Evolutionary conservation across 805 yeast genomes (phyloP).

Genomic region (Isabelozyma rhagii): DNA sequence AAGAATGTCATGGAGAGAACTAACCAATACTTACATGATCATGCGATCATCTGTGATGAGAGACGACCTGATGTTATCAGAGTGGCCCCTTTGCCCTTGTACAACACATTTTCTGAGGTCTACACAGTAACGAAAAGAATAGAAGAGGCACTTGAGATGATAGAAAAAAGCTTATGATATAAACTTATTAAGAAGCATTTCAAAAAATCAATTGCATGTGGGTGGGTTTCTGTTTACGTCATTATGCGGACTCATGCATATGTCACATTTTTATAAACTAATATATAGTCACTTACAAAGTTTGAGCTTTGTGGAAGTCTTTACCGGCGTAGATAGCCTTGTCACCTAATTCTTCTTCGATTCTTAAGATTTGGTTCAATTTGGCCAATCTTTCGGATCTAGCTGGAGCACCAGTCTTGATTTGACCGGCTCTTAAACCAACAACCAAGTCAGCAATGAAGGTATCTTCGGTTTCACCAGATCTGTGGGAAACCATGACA

Average conservation of each 20-base stretch:
- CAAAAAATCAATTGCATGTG: too few species aligned
- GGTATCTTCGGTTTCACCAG: constrained; percentile 23
- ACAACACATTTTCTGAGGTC: constrained; percentile 73
- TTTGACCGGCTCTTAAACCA: constrained; percentile 19
- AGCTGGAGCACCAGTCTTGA: constrained; percentile 21
- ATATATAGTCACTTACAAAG: not conserved
- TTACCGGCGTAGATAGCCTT: constrained; percentile 15
- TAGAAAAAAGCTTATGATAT: not conserved
- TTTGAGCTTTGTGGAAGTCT: constrained; percentile 7
- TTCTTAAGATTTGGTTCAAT: constrained; percentile 18
- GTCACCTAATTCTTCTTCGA: constrained; percentile 19
- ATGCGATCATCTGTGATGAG: constrained; percentile 82
- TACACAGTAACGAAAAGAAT: constrained; percentile 42
- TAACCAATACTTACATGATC: constrained; percentile 43
- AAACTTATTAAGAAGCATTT: too few species aligned
- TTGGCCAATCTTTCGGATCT: constrained; percentile 22
- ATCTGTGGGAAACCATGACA: constrained; percentile 19
- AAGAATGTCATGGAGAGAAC: constrained; percentile 61
- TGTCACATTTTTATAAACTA: not conserved
- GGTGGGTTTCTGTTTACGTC: too few species aligned
- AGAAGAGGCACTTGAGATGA: constrained; percentile 32
- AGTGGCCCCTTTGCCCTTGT: constrained; percentile 82
- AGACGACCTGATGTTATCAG: constrained; percentile 88
- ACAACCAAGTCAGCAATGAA: constrained; percentile 19
- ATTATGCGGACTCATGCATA: not conserved